Evolutionary conservation across 2,329 filamentous ascomycete genomes (phyloP), one percentile per base, ranked within the genome.

Genomic region (Epichloe gansuensis): DNA sequence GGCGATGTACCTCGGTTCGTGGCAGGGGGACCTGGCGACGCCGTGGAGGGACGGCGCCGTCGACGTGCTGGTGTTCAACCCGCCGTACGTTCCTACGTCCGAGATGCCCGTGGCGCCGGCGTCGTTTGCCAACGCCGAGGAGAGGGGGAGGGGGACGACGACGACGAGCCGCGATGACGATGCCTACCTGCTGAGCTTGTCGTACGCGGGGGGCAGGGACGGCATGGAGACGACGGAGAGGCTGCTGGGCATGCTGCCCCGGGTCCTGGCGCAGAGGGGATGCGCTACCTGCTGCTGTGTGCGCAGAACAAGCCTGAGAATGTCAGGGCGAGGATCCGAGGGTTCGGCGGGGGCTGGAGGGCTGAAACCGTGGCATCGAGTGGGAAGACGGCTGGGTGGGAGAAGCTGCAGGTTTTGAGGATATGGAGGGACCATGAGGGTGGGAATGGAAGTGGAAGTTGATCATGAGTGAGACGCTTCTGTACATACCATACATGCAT

Each of bases 161-260:
- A 66, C 51, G 64, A 71, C 64, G 41, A 68, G 68, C 9, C 95
- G 89, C 59, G 87, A 90, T 52, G 79, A 82, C 53, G 89, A 96
- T 62, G 90, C 87, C 31, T 84, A 89, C 62, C 75, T 96, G 51
- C 77, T 97, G 25, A 82, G 85, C 40, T 72, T 97, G 47, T 88
- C 89, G 4, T 97, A 95, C 65, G 91, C 89, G 0, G 93, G 93
- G 27, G 93, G 93, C 0, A 69, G 71, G 34, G 85, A 96, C 65
- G 93, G 93, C 5, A 98, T 98, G 91, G 89, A 95, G 71, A 89
- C 85, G 27, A 98, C 91, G 45, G 80, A 91, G 56, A 76, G 87
- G 41, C 71, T 98, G 57, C 72, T 98, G 40, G 77, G 78, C 9
- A 74, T 78, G 36, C 69, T 98, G 57, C 84, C 87, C 0, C 64